Percentiles rank a stretch among this genome's conserved stretches.
phyloP scores from a whole-genome alignment of 768 basidiomycete species.

The Mycena vulgaris region DNA sequence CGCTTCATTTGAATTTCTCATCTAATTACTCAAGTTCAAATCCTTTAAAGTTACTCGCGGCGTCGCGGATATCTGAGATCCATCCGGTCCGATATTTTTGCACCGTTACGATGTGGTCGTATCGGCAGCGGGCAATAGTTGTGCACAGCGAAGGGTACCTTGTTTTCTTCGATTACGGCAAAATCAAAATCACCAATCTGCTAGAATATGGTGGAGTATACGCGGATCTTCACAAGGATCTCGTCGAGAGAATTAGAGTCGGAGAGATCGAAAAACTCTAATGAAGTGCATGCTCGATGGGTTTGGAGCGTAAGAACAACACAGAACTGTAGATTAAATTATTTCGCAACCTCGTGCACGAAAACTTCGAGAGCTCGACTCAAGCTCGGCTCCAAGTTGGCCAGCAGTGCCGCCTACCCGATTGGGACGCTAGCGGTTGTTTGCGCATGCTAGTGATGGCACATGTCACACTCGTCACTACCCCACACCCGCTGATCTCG shows the following conservation, averaged over 20 bases:
- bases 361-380: neutral
- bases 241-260: neutral
- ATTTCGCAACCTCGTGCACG: too few species aligned
- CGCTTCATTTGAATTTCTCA: neutral
- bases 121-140: conserved; percentile 14
- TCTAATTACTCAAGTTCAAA: neutral
- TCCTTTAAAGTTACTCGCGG: conserved; percentile 5
- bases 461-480: too few species aligned
- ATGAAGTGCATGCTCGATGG: conserved; percentile 2
- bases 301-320: neutral
- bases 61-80: conserved; percentile 6
- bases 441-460: conserved; percentile 4
- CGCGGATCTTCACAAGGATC: conserved; percentile 9
- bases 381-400: too few species aligned
- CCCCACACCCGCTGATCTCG: too few species aligned
- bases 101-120: conserved; percentile 7
- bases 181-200: neutral
- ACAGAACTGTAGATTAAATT: neutral
- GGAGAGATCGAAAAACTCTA: too few species aligned
- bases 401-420: neutral
- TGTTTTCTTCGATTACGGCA: conserved; percentile 20
- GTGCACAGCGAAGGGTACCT: conserved; percentile 3
- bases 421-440: conserved; percentile 23
- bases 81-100: conserved; percentile 2
- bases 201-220: neutral